Base-by-base conservation (phyloP, 305 asterid genomes). In the Plantago coronopus region DNA sequence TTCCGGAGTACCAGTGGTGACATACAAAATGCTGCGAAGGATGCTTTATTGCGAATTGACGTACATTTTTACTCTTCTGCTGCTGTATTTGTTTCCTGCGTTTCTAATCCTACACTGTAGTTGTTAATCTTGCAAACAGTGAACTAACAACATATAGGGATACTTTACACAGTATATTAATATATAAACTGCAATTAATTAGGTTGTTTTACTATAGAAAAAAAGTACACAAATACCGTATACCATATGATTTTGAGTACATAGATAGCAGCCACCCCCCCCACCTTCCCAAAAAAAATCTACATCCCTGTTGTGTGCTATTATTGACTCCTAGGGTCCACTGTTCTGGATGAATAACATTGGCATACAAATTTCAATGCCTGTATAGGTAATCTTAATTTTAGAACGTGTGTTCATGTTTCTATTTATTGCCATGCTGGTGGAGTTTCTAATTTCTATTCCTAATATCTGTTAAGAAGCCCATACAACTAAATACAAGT, bases 1-100 rank as follows among this genome's bases (percentile, higher is more conserved):
- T 83, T 74, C 57, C 84, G 94, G 64, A 83, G 77, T 77, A 69
- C 76, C 61, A 75, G 78, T 64, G 79, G 80, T 19, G 76, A 66
- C 57, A 44, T 93, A 65, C 97, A 85, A 42, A 83, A 79, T 68
- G 83, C 88, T 45, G 66, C 88, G 63, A 85, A 80, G 63, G 97
- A 87, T 55, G 69, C 94, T 40, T 76, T 93, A 78, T 79, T 87
- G 75, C 81, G 76, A 40, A 76, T 93, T 61, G 65, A 87, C 74
- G 99, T 93, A 74, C 66, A 87, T 74, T 69, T 72, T 61, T 16
- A 45, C 73, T 48, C 46, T 76, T 62, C 59, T 44, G 45, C 64
- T 70, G 37, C 56, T 38, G 57, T 45, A 18, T 54, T 20, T 57
- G 17, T 18, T 43, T 50, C 19, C 22, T 18, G 27, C 37, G 23